Conservation (phyloP, 1,284 basidiomycete species). For the Mycosarcoma mackinlayi region DNA sequence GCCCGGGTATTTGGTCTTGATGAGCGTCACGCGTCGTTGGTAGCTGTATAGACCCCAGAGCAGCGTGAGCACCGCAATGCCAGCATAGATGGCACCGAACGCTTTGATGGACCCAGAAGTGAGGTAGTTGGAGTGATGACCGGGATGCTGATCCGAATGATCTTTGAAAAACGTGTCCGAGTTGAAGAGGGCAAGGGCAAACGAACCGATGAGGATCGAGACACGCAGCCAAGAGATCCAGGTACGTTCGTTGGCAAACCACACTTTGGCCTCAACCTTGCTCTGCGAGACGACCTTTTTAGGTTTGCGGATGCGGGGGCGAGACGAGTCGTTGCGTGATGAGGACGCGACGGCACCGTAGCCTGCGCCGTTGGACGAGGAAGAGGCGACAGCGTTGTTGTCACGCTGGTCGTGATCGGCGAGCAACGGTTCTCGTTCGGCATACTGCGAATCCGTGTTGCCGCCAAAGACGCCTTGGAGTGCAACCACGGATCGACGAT, state of each 20-base stretch:
- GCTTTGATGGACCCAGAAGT: conserved; percentile 73
- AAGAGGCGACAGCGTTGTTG: conserved; percentile 8
- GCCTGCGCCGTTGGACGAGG: conserved; percentile 14
- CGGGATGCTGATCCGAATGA: conserved; percentile 40
- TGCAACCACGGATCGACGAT: conserved; percentile 55
- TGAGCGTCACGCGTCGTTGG: conserved; percentile 89
- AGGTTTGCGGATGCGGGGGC: conserved; percentile 70
- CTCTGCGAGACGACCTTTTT: conserved; percentile 68
- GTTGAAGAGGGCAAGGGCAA: conserved; percentile 89
- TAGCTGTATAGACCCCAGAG: conserved; percentile 88
- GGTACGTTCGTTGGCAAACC: conserved; percentile 70
- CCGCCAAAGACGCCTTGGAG: conserved; percentile 55
- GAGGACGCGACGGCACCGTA: conserved; percentile 40
- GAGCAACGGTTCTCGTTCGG: conserved; percentile 54
- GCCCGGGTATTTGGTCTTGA: conserved; percentile 88
- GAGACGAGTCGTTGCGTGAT: conserved; percentile 12
- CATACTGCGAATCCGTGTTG: conserved; percentile 40
- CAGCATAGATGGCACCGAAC: conserved; percentile 87
- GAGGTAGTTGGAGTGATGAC: conserved; percentile 30
- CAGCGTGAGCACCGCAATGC: conserved; percentile 71
- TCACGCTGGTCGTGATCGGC: conserved; percentile 10
- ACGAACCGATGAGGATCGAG: conserved; percentile 83
- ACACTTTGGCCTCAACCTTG: conserved; percentile 67
- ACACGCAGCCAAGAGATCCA: conserved; percentile 93
- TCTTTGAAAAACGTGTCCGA: conserved; percentile 72